Base-by-base conservation (phyloP, 1,284 basidiomycete genomes). In the Malassezia nana region DNA sequence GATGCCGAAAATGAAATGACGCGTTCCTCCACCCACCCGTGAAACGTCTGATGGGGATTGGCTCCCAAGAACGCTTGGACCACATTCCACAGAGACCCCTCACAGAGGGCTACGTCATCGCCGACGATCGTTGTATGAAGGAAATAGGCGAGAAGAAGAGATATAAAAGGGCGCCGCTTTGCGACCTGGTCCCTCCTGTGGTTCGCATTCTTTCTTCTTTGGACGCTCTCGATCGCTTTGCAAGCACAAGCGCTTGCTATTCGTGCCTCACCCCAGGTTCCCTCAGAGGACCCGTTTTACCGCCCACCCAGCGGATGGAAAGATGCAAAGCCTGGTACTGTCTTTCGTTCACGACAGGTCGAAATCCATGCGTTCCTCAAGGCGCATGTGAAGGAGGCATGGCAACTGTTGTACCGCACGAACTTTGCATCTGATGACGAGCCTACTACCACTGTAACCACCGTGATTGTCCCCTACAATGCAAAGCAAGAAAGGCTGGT, bases 281-380 rank as follows among this genome's bases (percentile, higher is more conserved):
- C 63, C 1, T 31, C 13, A 2, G 38, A 63, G 22, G 68, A 69
- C 29, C 38, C 57, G 2, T 71, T 69, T 59, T 71, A 71, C 57
- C 40, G 43, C 2, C 55, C 59, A n/a, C 32, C 47, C 15, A 24
- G 33, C 20, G 33, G 47, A 33, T 63, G 62, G 25, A 38, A 56
- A 6, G 22, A 55, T 0, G 41, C 50, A 1, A 25, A 43, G 20
- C 50, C 51, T 20, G 68, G 68, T 22, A 46, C 57, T 6, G 55
- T 70, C 45, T 44, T 70, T 1, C 54, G 62, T 1, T 60, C 58
- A 1, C 57, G 68, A 20, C 18, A 48, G 15, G 48, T 68, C 20
- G 46, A 62, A 10, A 47, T 65, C 12, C 29, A 45, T 7, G 41
- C 28, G 7, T 16, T 54, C 16, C n/a, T 35, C 9, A 12, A 22